phyloP scores from a whole-genome alignment of 2,329 filamentous ascomycete species.

The Venturia pyrina region DNA sequence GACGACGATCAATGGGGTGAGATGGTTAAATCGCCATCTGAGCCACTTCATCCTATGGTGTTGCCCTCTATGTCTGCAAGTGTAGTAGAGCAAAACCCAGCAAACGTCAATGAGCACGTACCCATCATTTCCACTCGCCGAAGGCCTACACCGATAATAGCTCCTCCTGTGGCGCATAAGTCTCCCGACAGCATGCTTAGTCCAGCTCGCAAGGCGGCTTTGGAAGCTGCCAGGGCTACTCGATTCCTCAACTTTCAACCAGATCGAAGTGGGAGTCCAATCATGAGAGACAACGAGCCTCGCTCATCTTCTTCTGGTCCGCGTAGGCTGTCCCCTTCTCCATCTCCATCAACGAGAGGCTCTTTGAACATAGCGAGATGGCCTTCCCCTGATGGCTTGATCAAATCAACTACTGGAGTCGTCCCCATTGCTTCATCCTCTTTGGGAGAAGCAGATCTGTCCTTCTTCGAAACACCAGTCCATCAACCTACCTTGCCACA shows the following conservation, averaged over 20 bases:
- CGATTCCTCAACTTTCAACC: constrained; percentile 4
- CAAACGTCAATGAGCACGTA: too few relatives aligned
- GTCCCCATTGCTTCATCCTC: background rate
- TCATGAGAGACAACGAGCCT: background rate
- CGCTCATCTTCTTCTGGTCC: background rate
- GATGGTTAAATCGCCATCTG: constrained; percentile 5
- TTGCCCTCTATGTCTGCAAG: background rate
- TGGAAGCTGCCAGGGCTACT: background rate
- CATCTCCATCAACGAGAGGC: background rate
- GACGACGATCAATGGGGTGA: constrained; percentile 12
- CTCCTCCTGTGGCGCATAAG: background rate
- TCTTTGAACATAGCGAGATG: background rate
- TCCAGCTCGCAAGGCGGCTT: constrained; percentile 8
- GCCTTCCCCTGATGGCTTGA: background rate
- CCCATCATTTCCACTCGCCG: background rate
- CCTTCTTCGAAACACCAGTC: background rate
- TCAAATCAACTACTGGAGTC: background rate
- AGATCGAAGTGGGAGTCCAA: background rate
- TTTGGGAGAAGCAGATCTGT: background rate
- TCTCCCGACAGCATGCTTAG: constrained; percentile 6
- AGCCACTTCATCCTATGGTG: background rate
- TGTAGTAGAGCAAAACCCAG: background rate
- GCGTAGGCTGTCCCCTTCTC: background rate
- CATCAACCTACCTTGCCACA: background rate
- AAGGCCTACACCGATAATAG: background rate